Base-by-base conservation (phyloP, 106 monocot genomes). In the Cymbidium sinense region DNA sequence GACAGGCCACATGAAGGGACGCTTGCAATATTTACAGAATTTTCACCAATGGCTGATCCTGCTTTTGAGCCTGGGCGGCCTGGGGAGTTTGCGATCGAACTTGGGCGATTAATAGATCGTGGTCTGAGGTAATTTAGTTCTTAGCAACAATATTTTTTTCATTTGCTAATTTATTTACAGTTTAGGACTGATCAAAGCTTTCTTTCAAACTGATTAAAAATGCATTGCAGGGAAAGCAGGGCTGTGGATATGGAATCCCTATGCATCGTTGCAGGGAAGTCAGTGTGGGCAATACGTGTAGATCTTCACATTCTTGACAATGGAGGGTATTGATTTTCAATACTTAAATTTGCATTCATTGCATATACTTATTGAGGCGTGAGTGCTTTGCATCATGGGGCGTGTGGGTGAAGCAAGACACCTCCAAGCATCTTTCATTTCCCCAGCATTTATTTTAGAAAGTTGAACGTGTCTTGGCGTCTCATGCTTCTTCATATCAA, bases 251-350 rank as follows among this genome's bases (percentile, higher is more conserved):
- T 92, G 92, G 98, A 99, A 85, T 94, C 98, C 34, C 82, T 99
- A 75, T 89, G 92, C 80, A 86, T 99, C 47, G 81, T 91, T 85
- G 85, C 99, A n/a, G 99, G 99, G 58, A 99, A 89, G 83, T 86
- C 85, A 78, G 99, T 93, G 30, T 99, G 99, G 99, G 85, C 99
- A 1, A 64, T 99, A 34, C 93, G 99, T 34, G 85, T 99, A 25
- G 99, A 99, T 64, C 84, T 99, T 76, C 95, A 99, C 70, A 99
- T 99, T 81, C 84, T 99, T 80, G 99, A 99, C 83, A 99, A 99
- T 85, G 88, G 99, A 76, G 99, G 99, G 99, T 99, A 91, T 80
- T 70, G 21, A 37, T 51, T 81, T 51, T 52, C 35, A 44, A n/a
- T 27, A 31, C 18, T 70, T 70, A 67, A 65, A 33, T 28, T 31